Base-by-base conservation (phyloP, 2,329 filamentous ascomycete genomes). In the Aspergillus niger region DNA sequence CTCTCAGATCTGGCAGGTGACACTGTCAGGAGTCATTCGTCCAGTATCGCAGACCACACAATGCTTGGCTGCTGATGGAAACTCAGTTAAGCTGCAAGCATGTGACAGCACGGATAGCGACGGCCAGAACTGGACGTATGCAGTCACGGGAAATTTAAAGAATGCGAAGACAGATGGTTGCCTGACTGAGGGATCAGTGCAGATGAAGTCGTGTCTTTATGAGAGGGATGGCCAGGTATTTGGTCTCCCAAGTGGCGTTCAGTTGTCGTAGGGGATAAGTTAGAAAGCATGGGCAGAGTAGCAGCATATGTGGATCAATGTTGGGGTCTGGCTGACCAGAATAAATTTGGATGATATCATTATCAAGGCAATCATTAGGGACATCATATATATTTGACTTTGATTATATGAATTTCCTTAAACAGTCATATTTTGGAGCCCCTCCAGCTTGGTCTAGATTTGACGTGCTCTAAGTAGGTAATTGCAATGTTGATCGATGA, bases 211-310 rank as follows among this genome's bases (percentile, higher is more conserved):
- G 58, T 61, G 13, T 81, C 80, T 67, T 72, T 76, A 30, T 73
- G 71, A 75, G 60, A 65, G 67, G 26, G 77, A 82, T 62, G 76
- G 69, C 50, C 81, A 83, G 68, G 81, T 83, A 8, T 72, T 82
- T 65, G 79, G 73, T 11, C 67, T 83, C 39, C 81, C 81, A 0
- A 75, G 77, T 63, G 81, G 81, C 41, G 67, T 72, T 22, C n/a
- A 43, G 3, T 13, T 55, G 38, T 17, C 44, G 8, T 50, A 32
- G 28, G 39, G 39, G 15, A 17, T 10, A 43, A 43, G 17, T 8
- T 0, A 11, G 11, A 36, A 10, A 36, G 30, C 11, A 5, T 3
- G 2, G 11, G 30, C 4, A 10, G 4, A 32, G 30, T 4, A 13
- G 30, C 11, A 11, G 11, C 10, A 5, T 5, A 36, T 36, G 30